phyloP scores from a whole-genome alignment of 257 asterid species.

The Anisodus acutangulus region DNA sequence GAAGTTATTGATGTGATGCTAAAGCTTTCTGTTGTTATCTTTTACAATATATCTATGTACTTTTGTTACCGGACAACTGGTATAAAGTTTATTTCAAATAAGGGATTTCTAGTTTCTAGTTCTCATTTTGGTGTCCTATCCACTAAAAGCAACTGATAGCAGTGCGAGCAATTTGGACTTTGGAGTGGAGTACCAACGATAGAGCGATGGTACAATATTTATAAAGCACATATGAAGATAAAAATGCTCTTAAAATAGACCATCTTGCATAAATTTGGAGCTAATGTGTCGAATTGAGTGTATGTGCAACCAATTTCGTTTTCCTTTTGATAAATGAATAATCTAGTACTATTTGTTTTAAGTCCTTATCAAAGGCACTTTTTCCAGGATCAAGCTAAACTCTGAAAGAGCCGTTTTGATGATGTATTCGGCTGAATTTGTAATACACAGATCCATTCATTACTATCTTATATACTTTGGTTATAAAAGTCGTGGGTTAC shows the following conservation, averaged over 20 bases:
- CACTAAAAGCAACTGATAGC: background rate
- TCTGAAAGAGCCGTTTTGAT: no score
- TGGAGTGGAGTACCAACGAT: background rate
- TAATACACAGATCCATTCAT: background rate
- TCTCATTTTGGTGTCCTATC: conserved; percentile 13
- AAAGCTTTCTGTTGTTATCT: background rate
- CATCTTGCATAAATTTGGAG: no score
- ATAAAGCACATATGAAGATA: no score
- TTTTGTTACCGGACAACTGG: background rate
- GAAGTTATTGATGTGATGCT: conserved; percentile 9
- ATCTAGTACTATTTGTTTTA: no score
- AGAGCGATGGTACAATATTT: no score
- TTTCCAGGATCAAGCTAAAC: no score
- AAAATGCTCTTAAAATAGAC: no score
- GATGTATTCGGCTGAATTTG: no score
- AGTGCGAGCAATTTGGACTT: background rate
- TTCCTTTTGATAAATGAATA: no score
- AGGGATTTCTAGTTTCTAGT: background rate
- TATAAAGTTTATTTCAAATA: background rate
- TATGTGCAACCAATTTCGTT: no score
- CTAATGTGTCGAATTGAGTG: no score
- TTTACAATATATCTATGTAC: conserved; percentile 5
- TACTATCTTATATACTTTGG: background rate
- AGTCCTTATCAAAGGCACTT: no score
- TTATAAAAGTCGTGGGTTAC: background rate